phyloP scores from a whole-genome alignment of 2,329 filamentous ascomycete species.

The Seiridium unicorne region DNA sequence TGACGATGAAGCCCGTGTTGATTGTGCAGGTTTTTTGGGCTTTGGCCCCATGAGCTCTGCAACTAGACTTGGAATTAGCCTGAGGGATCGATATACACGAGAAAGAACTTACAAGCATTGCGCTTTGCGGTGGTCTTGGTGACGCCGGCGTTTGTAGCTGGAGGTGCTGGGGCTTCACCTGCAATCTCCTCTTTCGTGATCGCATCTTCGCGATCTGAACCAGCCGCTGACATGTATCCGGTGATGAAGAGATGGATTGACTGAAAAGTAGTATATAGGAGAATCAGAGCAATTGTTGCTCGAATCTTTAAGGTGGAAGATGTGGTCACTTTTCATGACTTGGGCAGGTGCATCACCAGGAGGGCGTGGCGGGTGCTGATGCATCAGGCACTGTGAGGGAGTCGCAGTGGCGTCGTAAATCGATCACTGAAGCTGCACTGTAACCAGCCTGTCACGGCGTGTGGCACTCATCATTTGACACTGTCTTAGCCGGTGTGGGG shows the following conservation, averaged over 20 bases:
- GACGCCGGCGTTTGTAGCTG: slow-evolving; percentile 14
- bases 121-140: slow-evolving; percentile 24
- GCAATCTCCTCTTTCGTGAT: slow-evolving; percentile 39
- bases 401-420: too few relatives aligned
- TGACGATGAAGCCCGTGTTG: slow-evolving; percentile 13
- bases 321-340: too few relatives aligned
- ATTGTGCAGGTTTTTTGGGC: slow-evolving; percentile 30
- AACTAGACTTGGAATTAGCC: slow-evolving; percentile 31
- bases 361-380: too few relatives aligned
- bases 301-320: too few relatives aligned
- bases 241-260: not conserved
- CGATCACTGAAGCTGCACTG: too few relatives aligned
- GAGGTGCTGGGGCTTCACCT: slow-evolving; percentile 28
- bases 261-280: not conserved
- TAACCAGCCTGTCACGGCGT: too few relatives aligned
- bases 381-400: too few relatives aligned
- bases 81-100: not conserved
- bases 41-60: slow-evolving; percentile 54
- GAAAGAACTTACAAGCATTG: slow-evolving; percentile 37
- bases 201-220: slow-evolving; percentile 33
- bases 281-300: not conserved
- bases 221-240: slow-evolving; percentile 17
- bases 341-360: not conserved
- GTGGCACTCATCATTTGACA: not conserved
- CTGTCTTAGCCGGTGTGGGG: not conserved